phyloP scores from a whole-genome alignment of 108 stramenopile species.

The Discostella stelligeroides region DNA sequence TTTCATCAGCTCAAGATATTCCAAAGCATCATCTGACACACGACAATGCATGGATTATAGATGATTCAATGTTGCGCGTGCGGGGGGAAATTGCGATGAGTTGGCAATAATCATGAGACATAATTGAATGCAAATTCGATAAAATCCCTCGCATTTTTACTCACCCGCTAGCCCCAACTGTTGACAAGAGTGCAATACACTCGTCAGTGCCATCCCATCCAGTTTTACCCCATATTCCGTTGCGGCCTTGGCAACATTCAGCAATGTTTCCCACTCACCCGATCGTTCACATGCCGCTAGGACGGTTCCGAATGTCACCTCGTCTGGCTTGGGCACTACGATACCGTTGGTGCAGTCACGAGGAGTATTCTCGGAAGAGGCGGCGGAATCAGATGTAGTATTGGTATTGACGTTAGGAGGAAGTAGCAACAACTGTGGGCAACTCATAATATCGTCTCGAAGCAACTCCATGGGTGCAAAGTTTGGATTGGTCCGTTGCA shows the following conservation, averaged over 20 bases:
- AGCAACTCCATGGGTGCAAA: conserved; percentile 21
- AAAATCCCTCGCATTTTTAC: not conserved
- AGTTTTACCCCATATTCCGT: conserved; percentile 47
- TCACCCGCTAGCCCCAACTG: conserved; percentile 62
- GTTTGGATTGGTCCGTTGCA: conserved; percentile 16
- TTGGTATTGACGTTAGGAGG: not conserved
- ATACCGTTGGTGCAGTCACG: conserved; percentile 2
- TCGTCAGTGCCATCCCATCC: conserved; percentile 72
- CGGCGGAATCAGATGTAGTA: not conserved
- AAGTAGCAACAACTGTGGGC: not conserved
- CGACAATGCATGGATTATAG: too few relatives aligned
- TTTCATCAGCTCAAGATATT: conserved; percentile 74
- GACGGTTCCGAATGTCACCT: conserved; percentile 81
- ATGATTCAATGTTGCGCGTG: not conserved
- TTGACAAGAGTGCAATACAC: conserved; percentile 78
- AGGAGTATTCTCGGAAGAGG: not conserved
- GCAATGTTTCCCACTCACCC: conserved; percentile 63
- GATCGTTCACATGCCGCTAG: conserved; percentile 74
- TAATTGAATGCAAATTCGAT: too few relatives aligned
- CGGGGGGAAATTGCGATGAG: too few relatives aligned
- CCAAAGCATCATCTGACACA: conserved; percentile 55
- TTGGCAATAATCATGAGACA: too few relatives aligned
- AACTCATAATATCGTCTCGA: not conserved
- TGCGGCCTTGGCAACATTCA: conserved; percentile 59
- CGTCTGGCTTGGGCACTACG: conserved; percentile 68